A percentile compares a stretch with the other conserved stretches of the same genome.
Conservation (phyloP, 257 asterid genomes). For the Salvia miltiorrhiza region DNA sequence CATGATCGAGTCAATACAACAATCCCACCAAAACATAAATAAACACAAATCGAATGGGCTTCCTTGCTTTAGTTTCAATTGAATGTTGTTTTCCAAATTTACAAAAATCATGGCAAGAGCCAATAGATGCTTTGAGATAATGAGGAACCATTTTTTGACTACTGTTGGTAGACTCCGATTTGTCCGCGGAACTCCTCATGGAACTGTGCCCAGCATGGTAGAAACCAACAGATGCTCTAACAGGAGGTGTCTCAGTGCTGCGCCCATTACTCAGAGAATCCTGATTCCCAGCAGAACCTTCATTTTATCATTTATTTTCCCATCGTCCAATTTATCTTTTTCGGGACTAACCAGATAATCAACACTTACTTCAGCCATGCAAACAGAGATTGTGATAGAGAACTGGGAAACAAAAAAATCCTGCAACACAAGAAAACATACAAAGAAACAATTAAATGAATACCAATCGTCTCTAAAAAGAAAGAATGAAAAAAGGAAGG, state of each 20-base stretch:
- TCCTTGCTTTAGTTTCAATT: constrained; percentile 44
- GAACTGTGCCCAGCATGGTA: constrained; percentile 25
- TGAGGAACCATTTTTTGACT: constrained; percentile 41
- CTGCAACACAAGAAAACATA: constrained; percentile 24
- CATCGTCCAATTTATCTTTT: constrained; percentile 27
- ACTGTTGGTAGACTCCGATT: constrained; percentile 25
- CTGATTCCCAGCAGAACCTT: constrained; percentile 15
- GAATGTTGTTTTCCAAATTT: constrained; percentile 59
- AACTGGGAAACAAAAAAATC: constrained; percentile 19
- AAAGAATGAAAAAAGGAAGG: background rate
- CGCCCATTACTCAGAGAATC: constrained; percentile 21
- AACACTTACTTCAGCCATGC: constrained; percentile 58
- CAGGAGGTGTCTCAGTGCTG: constrained; percentile 15
- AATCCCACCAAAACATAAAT: too few species aligned
- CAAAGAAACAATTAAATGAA: background rate
- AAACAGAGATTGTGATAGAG: constrained; percentile 12
- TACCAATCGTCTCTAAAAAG: too few species aligned
- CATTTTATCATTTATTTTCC: background rate
- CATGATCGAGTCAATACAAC: too few species aligned
- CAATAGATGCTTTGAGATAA: constrained; percentile 83
- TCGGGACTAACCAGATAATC: constrained; percentile 24
- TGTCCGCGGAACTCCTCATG: constrained; percentile 40
- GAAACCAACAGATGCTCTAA: constrained; percentile 40
- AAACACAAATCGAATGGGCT: constrained; percentile 37
- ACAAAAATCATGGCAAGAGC: constrained; percentile 88